Conservation (phyloP, 495 filamentous ascomycete genomes). For the Recurvomyces mirabilis region DNA sequence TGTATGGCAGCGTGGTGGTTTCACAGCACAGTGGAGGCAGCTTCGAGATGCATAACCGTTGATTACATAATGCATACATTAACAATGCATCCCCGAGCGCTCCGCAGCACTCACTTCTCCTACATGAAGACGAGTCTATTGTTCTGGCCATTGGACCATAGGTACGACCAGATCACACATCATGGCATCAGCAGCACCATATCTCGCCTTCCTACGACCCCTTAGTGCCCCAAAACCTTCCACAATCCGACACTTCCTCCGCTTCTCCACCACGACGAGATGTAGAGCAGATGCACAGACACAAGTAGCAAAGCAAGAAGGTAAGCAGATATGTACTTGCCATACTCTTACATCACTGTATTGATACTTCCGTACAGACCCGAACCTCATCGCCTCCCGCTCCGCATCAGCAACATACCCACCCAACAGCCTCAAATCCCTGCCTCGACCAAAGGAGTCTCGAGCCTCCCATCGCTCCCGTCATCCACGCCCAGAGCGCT, state of each 20-base stretch:
- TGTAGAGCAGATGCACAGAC: constrained; percentile 17
- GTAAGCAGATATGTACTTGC: not conserved
- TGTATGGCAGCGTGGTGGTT: too few relatives aligned
- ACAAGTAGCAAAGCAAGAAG: constrained; percentile 1
- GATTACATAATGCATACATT: too few relatives aligned
- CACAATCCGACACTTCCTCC: constrained; percentile 23
- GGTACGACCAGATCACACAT: too few relatives aligned
- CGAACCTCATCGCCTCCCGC: constrained; percentile 18
- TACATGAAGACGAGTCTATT: too few relatives aligned
- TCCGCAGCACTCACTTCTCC: too few relatives aligned
- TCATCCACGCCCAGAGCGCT: constrained; percentile 20
- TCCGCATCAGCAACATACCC: constrained; percentile 17
- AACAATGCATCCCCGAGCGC: too few relatives aligned
- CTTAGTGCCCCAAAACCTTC: constrained; percentile 22
- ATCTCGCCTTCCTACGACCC: constrained; percentile 28
- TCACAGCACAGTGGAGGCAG: too few relatives aligned
- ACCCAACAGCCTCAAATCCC: constrained; percentile 14
- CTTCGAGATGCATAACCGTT: too few relatives aligned
- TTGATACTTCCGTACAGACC: constrained; percentile 4
- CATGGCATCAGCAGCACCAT: constrained; percentile 20
- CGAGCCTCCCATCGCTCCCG: constrained; percentile 22
- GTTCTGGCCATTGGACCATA: too few relatives aligned
- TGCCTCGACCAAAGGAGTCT: constrained; percentile 22
- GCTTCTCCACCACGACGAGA: constrained; percentile 25
- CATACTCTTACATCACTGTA: not conserved